A percentile compares a stretch with the other conserved stretches of the same genome.
Evolutionary conservation across 345 rosid species (phyloP).

Genomic region (Salix viminalis): DNA sequence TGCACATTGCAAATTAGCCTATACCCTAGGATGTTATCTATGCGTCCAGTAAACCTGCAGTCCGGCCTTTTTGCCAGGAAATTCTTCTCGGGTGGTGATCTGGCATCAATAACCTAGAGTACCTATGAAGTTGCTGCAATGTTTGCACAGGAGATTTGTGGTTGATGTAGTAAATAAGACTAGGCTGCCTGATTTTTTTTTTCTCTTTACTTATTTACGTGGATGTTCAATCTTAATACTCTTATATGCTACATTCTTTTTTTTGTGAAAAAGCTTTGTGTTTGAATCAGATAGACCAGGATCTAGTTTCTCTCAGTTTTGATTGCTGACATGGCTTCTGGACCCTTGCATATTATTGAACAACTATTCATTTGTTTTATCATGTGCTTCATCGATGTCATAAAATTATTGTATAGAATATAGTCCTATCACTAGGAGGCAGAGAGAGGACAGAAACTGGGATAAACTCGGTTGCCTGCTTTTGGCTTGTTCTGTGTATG

Average conservation of each 20-base stretch:
- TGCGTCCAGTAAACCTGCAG: background rate
- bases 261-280: background rate
- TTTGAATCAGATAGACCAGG: background rate
- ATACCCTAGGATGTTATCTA: background rate
- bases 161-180: background rate
- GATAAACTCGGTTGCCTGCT: background rate
- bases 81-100: background rate
- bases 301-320: background rate
- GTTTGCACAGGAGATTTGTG: background rate
- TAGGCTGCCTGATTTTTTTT: background rate
- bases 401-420: slow-evolving; percentile 3
- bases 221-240: background rate
- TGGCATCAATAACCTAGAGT: background rate
- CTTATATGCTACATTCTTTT: too few relatives aligned
- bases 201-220: background rate
- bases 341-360: background rate
- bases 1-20: background rate
- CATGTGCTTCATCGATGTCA: background rate
- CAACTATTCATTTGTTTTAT: background rate
- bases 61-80: background rate
- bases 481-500: background rate
- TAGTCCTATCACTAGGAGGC: background rate
- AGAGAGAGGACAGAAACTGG: background rate
- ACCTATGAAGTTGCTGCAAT: background rate
- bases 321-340: background rate